phyloP scores from a whole-genome alignment of 345 rosid species.

The Syzygium aromaticum region DNA sequence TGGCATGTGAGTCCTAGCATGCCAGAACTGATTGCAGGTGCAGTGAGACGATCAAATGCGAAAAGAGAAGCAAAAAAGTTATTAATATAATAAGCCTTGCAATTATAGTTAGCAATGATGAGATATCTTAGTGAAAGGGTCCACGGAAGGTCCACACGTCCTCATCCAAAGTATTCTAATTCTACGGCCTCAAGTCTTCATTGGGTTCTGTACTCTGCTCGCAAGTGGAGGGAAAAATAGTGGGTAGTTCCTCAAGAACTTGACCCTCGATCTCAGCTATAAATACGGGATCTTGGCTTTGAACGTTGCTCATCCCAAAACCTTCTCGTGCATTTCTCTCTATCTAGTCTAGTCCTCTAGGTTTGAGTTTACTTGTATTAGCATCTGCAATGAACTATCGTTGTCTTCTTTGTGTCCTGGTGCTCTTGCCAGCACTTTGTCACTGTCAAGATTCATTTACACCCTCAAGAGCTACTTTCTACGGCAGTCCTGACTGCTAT shows the following conservation, averaged over 20 bases:
- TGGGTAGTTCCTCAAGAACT: not conserved
- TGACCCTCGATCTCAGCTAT: slow-evolving; percentile 14
- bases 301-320: slow-evolving; percentile 8
- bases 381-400: not conserved
- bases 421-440: slow-evolving; percentile 35
- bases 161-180: not conserved
- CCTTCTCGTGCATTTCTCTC: not conserved
- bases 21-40: not conserved
- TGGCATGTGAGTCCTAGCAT: not conserved
- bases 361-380: not conserved
- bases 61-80: not conserved
- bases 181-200: not conserved
- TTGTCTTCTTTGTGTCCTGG: slow-evolving; percentile 7
- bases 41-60: not conserved
- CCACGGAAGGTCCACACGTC: not conserved
- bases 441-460: slow-evolving; percentile 28
- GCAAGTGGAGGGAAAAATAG: not conserved
- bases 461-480: slow-evolving; percentile 68
- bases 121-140: not conserved
- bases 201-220: not conserved
- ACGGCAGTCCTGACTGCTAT: slow-evolving; percentile 77
- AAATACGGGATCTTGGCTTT: slow-evolving; percentile 11
- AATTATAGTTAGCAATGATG: not conserved
- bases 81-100: not conserved
- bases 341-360: not conserved